phyloP scores from a whole-genome alignment of 306 rosid genomes.

The Pyrus pyrifolia region DNA sequence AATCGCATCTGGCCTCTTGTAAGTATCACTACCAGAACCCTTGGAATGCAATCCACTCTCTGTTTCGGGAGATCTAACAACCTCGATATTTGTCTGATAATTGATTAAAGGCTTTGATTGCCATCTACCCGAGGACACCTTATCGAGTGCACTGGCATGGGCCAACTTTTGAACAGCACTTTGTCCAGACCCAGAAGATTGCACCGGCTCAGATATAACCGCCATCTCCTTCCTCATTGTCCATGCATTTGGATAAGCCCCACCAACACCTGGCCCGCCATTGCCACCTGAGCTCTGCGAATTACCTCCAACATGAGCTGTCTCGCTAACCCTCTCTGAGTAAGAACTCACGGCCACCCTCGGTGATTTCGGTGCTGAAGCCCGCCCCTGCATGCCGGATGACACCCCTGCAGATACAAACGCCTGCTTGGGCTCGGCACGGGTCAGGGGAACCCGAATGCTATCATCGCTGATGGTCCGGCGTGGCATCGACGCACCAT shows the following conservation, averaged over 20 bases:
- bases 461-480: constrained; percentile 72
- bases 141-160: constrained; percentile 83
- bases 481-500: constrained; percentile 58
- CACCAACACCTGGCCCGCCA: constrained; percentile 42
- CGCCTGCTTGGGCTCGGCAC: constrained; percentile 47
- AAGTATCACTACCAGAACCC: constrained; percentile 25
- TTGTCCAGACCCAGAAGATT: constrained; percentile 58
- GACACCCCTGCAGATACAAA: constrained; percentile 45
- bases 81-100: constrained; percentile 56
- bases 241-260: constrained; percentile 68
- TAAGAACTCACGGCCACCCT: constrained; percentile 36
- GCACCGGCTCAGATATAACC: constrained; percentile 40
- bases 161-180: constrained; percentile 77
- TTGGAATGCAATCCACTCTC: constrained; percentile 33
- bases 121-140: constrained; percentile 96
- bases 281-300: constrained; percentile 41
- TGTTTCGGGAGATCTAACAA: constrained; percentile 39
- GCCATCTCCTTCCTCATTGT: constrained; percentile 71
- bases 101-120: constrained; percentile 53
- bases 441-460: constrained; percentile 34
- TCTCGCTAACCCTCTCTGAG: constrained; percentile 52
- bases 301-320: constrained; percentile 22
- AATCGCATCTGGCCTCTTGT: constrained; percentile 31
- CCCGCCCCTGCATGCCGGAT: constrained; percentile 40
- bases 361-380: constrained; percentile 40